Evolutionary conservation across 345 rosid species (phyloP), one percentile per base, ranked within the genome.

Genomic region (Draba incana): DNA sequence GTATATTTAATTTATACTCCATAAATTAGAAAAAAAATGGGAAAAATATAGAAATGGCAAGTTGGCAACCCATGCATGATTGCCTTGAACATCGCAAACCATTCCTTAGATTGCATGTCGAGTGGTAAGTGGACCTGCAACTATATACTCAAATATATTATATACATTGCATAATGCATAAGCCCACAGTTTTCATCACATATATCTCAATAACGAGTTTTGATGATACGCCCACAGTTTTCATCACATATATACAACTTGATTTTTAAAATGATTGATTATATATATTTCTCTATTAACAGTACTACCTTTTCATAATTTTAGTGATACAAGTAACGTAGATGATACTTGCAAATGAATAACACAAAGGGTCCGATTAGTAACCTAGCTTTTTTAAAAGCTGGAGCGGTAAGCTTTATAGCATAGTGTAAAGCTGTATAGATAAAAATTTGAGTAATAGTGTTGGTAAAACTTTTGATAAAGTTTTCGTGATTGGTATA

Each of bases 21-120:
- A 12, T 10, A 58, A 69, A 39, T 37, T 14, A 38, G 10, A 14
- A 23, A 8, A 20, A 25, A 64, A 10, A 57, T 57, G 71, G 14
- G 61, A 49, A 73, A 66, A 45, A 0, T 23, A 33, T 8, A 12
- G 54, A 66, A 66, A 66, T 59, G 72, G 77, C 56, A 66, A 66
- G 59, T 58, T 59, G 72, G 77, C 56, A 66, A 74, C 68, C 73
- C 78, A 74, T 74, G 78, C 78, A 74, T 67, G 73, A 67, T 74
- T 74, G 78, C 64, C 58, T 74, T 74, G 73, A 61, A 74, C 64
- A 61, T 68, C 45, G 68, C 73, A 74, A 74, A 45, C 68, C 57
- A 44, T 61, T 49, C 15, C 51, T 31, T 74, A 67, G 78, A 74
- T 67, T 67, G 68, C 68, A 37, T 74, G 78, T 67, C 73, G 45